phyloP scores from a whole-genome alignment of 257 asterid genomes.

The Jacaranda mimosifolia region DNA sequence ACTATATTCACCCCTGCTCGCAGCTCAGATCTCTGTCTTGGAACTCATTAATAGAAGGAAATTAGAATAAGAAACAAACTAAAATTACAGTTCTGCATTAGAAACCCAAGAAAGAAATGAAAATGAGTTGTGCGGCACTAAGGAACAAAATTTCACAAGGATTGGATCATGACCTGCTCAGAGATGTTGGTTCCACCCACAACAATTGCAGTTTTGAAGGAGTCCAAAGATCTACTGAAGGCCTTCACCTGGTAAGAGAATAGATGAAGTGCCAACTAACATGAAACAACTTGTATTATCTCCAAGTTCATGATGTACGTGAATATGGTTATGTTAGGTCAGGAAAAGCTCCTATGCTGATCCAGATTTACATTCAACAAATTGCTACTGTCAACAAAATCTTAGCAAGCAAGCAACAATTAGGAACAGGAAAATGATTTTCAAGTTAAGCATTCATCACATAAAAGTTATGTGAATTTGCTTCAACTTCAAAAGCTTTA shows the following conservation, averaged over 20 bases:
- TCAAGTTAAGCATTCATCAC: too few species aligned
- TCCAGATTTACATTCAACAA: too few species aligned
- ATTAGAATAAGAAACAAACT: constrained; percentile 28
- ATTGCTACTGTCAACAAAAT: too few species aligned
- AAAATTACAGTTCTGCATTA: constrained; percentile 21
- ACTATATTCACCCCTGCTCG: constrained; percentile 84
- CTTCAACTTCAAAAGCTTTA: neutral
- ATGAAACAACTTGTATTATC: constrained; percentile 22
- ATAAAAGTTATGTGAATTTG: neutral
- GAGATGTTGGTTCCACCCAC: constrained; percentile 91
- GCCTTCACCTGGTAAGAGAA: constrained; percentile 79
- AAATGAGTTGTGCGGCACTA: too few species aligned
- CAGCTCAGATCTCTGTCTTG: constrained; percentile 81
- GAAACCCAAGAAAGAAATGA: neutral
- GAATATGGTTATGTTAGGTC: constrained; percentile 9
- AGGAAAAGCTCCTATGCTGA: constrained; percentile 1
- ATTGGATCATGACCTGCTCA: constrained; percentile 62
- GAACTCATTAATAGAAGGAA: constrained; percentile 46
- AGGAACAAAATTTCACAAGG: constrained; percentile 11
- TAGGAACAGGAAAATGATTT: too few species aligned
- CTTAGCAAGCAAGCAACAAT: too few species aligned
- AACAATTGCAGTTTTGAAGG: constrained; percentile 80
- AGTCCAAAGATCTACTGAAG: constrained; percentile 79
- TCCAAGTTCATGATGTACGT: constrained; percentile 24
- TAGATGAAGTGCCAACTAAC: constrained; percentile 23